Evolutionary conservation across 2,329 filamentous ascomycete species (phyloP).

Genomic region (Cercospora canescens): DNA sequence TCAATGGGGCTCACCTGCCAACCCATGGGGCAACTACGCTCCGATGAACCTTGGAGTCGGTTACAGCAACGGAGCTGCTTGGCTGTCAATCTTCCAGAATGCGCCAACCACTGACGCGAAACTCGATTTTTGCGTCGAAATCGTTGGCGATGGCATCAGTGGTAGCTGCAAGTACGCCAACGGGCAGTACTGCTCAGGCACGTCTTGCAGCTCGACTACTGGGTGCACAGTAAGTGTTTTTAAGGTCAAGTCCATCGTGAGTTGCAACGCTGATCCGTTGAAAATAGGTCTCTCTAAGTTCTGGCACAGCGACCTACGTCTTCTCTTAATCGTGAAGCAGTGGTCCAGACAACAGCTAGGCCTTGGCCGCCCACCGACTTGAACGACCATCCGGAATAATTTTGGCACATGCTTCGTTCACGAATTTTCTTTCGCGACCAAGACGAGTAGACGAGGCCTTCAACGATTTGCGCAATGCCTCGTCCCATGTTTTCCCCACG

Average conservation of each 20-base stretch:
- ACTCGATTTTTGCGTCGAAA: slow-evolving; percentile 78
- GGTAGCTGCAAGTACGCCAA: slow-evolving; percentile 66
- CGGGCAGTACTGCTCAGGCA: slow-evolving; percentile 60
- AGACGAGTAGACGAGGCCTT: not conserved
- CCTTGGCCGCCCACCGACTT: slow-evolving; percentile 17
- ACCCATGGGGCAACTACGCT: slow-evolving; percentile 75
- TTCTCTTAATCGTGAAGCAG: slow-evolving; percentile 32
- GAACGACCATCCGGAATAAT: slow-evolving; percentile 15
- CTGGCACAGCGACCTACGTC: slow-evolving; percentile 53
- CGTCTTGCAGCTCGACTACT: slow-evolving; percentile 49
- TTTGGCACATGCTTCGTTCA: slow-evolving; percentile 12
- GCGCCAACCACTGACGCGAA: slow-evolving; percentile 67
- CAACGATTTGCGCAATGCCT: not conserved
- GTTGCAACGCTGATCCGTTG: not conserved
- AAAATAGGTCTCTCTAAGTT: slow-evolving; percentile 50
- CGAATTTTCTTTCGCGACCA: slow-evolving; percentile 13
- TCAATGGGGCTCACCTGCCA: slow-evolving; percentile 67
- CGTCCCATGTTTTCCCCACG: not conserved
- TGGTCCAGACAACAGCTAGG: slow-evolving; percentile 14
- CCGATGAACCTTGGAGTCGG: slow-evolving; percentile 85
- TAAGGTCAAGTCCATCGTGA: not conserved
- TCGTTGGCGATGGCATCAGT: slow-evolving; percentile 64
- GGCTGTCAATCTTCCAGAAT: slow-evolving; percentile 84
- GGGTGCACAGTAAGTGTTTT: slow-evolving; percentile 81
- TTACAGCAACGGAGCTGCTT: slow-evolving; percentile 67